These are phyloP conservation scores for Corynespora cassiicola DNA, from an alignment of 2,329 filamentous ascomycete species.

Conservation along the genomic window DNA sequence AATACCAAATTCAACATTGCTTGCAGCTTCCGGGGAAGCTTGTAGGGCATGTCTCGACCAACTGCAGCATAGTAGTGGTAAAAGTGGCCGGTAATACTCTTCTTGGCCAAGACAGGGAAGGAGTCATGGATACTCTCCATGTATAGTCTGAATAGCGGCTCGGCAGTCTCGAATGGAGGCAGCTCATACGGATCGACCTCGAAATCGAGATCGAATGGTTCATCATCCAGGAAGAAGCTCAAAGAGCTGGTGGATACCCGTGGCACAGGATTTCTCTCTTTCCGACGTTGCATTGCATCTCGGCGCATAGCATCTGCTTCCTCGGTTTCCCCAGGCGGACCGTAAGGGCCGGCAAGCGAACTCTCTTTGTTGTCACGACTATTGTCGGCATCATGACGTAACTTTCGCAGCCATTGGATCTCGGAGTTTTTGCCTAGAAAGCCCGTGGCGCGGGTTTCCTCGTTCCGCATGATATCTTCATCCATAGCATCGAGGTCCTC, in stretches of 20 bases:
- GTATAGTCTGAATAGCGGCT: constrained; percentile 37
- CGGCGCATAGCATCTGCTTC: constrained; percentile 18
- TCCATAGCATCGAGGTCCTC: constrained; percentile 28
- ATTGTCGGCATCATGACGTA: constrained; percentile 19
- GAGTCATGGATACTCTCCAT: constrained; percentile 30
- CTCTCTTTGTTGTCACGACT: too few species aligned
- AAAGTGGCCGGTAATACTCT: too few species aligned
- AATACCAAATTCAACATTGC: constrained; percentile 9
- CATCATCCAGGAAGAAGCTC: constrained; percentile 40
- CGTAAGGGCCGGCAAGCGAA: constrained; percentile 16
- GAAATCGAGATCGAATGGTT: constrained; percentile 24
- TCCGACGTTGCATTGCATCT: constrained; percentile 14
- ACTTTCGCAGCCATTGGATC: constrained; percentile 28
- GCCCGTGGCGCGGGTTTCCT: constrained; percentile 31
- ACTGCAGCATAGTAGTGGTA: constrained; percentile 31
- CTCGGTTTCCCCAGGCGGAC: constrained; percentile 19
- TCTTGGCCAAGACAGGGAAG: too few species aligned
- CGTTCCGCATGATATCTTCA: constrained; percentile 28
- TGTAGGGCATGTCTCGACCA: constrained; percentile 9
- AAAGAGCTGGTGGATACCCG: constrained; percentile 22
- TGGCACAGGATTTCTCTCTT: constrained; percentile 11
- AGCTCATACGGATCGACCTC: constrained; percentile 31
- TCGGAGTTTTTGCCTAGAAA: constrained; percentile 32
- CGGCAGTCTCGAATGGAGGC: constrained; percentile 33
- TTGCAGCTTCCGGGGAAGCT: constrained; percentile 5